Percentiles rank a stretch among this genome's conserved stretches.
These are phyloP conservation scores for Salix arbutifolia DNA, from an alignment of 345 rosid genomes.

Conservation along the genomic window DNA sequence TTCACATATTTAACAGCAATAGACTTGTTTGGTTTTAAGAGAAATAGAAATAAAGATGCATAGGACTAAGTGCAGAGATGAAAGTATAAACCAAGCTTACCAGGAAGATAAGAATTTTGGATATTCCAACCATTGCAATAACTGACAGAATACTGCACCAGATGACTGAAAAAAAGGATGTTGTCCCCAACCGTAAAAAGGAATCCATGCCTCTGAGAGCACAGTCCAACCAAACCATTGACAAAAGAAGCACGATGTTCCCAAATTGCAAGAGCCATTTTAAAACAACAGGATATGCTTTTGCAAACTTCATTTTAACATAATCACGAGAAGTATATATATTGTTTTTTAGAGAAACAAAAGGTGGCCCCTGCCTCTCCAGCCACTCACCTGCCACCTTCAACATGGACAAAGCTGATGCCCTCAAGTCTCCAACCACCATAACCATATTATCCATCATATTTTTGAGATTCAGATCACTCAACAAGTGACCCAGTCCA, in stretches of 20 bases:
- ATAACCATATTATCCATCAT: conserved; percentile 39
- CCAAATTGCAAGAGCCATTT: conserved; percentile 65
- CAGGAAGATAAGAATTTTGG: conserved; percentile 61
- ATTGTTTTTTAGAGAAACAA: conserved; percentile 32
- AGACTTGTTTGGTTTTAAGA: neutral
- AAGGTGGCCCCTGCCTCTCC: conserved; percentile 57
- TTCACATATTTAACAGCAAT: neutral
- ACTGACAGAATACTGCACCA: conserved; percentile 89
- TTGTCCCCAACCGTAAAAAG: conserved; percentile 78
- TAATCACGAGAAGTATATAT: conserved; percentile 41
- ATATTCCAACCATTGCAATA: conserved; percentile 69
- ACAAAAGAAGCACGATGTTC: conserved; percentile 62
- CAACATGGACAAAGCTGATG: conserved; percentile 29
- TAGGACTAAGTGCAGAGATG: neutral
- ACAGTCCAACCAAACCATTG: conserved; percentile 86
- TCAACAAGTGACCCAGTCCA: conserved; percentile 35
- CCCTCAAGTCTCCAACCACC: conserved; percentile 41
- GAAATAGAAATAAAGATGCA: neutral
- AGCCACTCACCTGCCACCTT: conserved; percentile 49
- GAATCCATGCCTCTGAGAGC: conserved; percentile 81
- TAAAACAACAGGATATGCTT: conserved; percentile 54
- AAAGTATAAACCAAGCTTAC: conserved; percentile 43
- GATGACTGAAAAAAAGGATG: conserved; percentile 71
- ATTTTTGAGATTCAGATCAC: conserved; percentile 45
- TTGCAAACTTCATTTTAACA: conserved; percentile 45